Conservation (phyloP, 1,139 yeast genomes). For the Taphrina deformans region DNA sequence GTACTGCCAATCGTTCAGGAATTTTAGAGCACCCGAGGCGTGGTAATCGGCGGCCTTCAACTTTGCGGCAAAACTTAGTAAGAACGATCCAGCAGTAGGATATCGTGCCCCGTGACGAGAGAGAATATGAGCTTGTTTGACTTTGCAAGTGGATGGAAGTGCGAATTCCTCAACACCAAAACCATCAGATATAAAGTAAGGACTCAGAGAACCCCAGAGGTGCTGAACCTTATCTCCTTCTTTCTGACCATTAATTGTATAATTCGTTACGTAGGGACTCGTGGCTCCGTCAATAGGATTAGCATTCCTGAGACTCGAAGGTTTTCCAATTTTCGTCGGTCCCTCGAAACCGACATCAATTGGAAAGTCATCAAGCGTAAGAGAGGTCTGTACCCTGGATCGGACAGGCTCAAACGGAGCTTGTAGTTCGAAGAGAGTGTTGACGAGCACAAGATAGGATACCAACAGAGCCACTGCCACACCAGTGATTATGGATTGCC, state of each 20-base stretch:
- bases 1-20: constrained; percentile 26
- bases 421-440: constrained; percentile 1
- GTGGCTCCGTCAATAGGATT: constrained; percentile 6
- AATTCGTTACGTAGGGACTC: constrained; percentile 9
- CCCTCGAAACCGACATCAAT: constrained; percentile 21
- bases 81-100: constrained; percentile 26
- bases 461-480: background rate
- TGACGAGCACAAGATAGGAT: constrained; percentile 16
- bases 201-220: constrained; percentile 24
- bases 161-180: constrained; percentile 22
- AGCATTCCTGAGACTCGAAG: constrained; percentile 7
- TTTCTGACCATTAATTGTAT: constrained; percentile 17
- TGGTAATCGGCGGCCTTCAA: background rate
- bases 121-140: constrained; percentile 25
- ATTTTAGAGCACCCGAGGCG: constrained; percentile 10
- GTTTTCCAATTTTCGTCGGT: constrained; percentile 19
- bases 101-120: constrained; percentile 29
- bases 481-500: constrained; percentile 21
- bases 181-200: constrained; percentile 26
- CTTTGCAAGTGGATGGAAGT: constrained; percentile 14
- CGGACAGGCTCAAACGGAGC: background rate
- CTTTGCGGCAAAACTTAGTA: constrained; percentile 16
- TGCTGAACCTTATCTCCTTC: constrained; percentile 19
- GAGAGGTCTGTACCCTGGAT: background rate
- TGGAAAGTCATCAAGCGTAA: constrained; percentile 7